These are phyloP conservation scores for Cornus florida DNA, from an alignment of 148 eudicot genomes.

Conservation along the genomic window DNA sequence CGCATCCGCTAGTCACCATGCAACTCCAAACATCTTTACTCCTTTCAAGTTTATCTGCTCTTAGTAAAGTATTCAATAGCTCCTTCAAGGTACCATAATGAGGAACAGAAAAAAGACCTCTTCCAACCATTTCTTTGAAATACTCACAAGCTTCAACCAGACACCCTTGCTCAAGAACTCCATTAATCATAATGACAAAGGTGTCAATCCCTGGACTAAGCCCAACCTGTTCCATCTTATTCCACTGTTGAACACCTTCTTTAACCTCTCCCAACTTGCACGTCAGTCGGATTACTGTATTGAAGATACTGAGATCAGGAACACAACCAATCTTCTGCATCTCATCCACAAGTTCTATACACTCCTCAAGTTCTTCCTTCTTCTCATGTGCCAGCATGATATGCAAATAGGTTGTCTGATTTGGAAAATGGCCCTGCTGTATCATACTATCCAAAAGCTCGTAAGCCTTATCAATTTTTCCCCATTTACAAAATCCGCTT, in stretches of 20 bases:
- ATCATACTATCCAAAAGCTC: constrained; percentile 73
- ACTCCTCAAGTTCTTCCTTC: constrained; percentile 84
- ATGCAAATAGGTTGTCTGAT: constrained; percentile 65
- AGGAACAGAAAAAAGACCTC: constrained; percentile 81
- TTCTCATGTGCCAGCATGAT: constrained; percentile 85
- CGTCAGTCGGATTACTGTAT: constrained; percentile 64
- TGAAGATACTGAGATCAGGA: constrained; percentile 74
- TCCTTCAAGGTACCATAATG: constrained; percentile 84
- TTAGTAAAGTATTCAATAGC: constrained; percentile 64
- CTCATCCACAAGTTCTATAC: constrained; percentile 70
- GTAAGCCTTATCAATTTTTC: constrained; percentile 67
- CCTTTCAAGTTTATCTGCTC: constrained; percentile 77
- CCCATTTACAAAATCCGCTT: constrained; percentile 82
- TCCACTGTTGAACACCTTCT: constrained; percentile 67
- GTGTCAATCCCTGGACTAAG: constrained; percentile 68
- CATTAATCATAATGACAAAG: constrained; percentile 71
- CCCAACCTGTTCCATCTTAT: constrained; percentile 67
- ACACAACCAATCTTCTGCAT: constrained; percentile 65
- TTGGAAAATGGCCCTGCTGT: constrained; percentile 65
- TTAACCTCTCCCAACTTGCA: constrained; percentile 80
- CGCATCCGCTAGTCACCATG: constrained; percentile 72
- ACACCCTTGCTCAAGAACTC: constrained; percentile 59
- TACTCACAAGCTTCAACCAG: constrained; percentile 73
- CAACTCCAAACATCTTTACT: constrained; percentile 85
- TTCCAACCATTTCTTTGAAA: constrained; percentile 82